A percentile compares a stretch with the other conserved stretches of the same genome.
Evolutionary conservation across 192 early-diverging fungal species (phyloP).

Genomic region (Phlyctochytrium planicorne): DNA sequence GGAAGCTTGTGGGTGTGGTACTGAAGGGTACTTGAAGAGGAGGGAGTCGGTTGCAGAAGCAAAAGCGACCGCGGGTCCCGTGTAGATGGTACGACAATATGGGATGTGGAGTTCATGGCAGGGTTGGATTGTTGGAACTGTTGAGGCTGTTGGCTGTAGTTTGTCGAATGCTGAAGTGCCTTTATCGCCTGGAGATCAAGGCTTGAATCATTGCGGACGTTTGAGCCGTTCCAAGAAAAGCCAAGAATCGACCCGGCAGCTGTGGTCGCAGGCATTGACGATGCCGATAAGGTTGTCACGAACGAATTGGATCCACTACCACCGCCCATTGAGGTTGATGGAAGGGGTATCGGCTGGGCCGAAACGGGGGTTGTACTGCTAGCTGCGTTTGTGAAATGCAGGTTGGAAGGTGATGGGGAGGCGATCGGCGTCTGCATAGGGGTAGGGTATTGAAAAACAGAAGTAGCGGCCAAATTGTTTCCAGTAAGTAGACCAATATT

Average conservation of each 20-base stretch:
- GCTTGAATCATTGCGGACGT: too few species aligned
- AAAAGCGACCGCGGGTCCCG: background rate
- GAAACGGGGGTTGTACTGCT: background rate
- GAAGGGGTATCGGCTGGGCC: background rate
- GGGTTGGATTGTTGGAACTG: background rate
- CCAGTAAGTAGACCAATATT: too few species aligned
- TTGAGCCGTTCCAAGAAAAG: too few species aligned
- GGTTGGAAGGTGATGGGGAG: background rate
- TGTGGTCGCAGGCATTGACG: background rate
- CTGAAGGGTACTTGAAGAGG: background rate
- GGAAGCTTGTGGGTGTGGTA: conserved; percentile 9
- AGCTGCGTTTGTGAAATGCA: background rate
- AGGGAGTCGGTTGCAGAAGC: background rate
- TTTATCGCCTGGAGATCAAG: too few species aligned
- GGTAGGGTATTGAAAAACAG: background rate
- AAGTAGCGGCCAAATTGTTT: background rate
- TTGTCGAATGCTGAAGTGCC: too few species aligned
- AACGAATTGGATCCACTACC: too few species aligned
- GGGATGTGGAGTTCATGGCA: too few species aligned
- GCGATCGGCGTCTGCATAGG: background rate
- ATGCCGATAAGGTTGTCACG: too few species aligned
- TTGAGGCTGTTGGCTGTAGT: background rate
- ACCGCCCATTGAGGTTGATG: conserved; percentile 5
- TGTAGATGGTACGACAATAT: background rate
- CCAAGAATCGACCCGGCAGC: background rate